A percentile compares a stretch with the other conserved stretches of the same genome.
phyloP scores from a whole-genome alignment of 352 stramenopile genomes.

The Globisporangium lucens region DNA sequence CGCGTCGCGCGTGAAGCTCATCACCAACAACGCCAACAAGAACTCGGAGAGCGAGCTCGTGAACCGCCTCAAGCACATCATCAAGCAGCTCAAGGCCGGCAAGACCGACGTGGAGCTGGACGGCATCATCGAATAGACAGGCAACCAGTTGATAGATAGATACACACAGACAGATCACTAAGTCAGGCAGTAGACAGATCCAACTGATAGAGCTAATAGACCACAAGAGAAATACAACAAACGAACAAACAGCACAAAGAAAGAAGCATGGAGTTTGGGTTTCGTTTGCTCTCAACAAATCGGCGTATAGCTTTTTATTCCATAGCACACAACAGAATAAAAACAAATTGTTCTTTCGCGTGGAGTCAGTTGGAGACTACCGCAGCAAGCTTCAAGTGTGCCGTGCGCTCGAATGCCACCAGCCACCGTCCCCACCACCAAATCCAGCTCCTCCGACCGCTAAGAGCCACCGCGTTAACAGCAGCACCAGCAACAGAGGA shows the following conservation, averaged over 20 bases:
- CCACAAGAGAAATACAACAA: slow-evolving; percentile 8
- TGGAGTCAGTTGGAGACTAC: slow-evolving; percentile 22
- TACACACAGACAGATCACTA: too few species aligned
- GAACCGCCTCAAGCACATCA: slow-evolving; percentile 79
- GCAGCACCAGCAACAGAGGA: not conserved
- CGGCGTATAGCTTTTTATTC: slow-evolving; percentile 71
- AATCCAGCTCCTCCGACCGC: not conserved
- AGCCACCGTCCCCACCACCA: not conserved
- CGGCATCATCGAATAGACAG: slow-evolving; percentile 42
- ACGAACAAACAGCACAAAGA: slow-evolving; percentile 12
- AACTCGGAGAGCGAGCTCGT: slow-evolving; percentile 83
- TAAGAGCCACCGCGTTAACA: slow-evolving; percentile 1
- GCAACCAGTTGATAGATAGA: not conserved
- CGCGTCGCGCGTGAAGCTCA: slow-evolving; percentile 83
- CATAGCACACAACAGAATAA: slow-evolving; percentile 30
- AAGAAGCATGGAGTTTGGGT: not conserved
- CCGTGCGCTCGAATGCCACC: not conserved
- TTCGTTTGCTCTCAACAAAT: slow-evolving; percentile 81
- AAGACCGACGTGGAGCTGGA: slow-evolving; percentile 71
- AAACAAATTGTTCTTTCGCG: slow-evolving; percentile 21
- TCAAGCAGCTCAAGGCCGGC: slow-evolving; percentile 69
- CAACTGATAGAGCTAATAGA: not conserved
- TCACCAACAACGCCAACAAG: slow-evolving; percentile 88
- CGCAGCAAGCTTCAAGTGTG: not conserved
- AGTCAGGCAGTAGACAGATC: too few species aligned